Evolutionary conservation across 306 rosid genomes (phyloP).

Genomic region (Cyclanthera cordifolia): DNA sequence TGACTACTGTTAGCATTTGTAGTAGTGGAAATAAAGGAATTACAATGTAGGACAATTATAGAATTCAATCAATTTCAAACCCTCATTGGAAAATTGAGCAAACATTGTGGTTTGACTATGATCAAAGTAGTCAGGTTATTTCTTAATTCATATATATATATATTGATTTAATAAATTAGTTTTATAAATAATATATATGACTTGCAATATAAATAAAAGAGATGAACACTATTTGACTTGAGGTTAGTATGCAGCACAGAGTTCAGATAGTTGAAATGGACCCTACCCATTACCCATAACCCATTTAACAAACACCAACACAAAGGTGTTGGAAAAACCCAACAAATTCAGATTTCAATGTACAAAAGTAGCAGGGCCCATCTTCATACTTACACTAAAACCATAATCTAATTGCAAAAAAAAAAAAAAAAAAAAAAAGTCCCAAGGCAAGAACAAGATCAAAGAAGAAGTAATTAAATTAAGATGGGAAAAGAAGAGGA

Average conservation of each 20-base stretch:
- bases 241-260: background rate
- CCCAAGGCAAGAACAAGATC: background rate
- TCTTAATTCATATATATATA: too few relatives aligned
- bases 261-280: background rate
- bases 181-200: too few relatives aligned
- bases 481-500: slow-evolving; percentile 79
- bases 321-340: background rate
- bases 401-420: background rate
- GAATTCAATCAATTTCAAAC: too few relatives aligned
- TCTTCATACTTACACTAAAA: background rate
- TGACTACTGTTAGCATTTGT: too few relatives aligned
- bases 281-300: background rate
- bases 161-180: too few relatives aligned
- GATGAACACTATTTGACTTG: background rate
- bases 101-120: too few relatives aligned
- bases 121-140: too few relatives aligned
- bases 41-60: too few relatives aligned
- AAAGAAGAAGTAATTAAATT: too few relatives aligned
- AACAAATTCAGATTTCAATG: background rate
- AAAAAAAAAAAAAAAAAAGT: too few relatives aligned
- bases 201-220: background rate
- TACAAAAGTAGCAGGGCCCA: background rate
- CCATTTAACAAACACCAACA: background rate
- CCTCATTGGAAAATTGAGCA: too few relatives aligned
- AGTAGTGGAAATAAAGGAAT: too few relatives aligned